Base-by-base conservation (phyloP, 441 rosid genomes). In the Brassica balearica region DNA sequence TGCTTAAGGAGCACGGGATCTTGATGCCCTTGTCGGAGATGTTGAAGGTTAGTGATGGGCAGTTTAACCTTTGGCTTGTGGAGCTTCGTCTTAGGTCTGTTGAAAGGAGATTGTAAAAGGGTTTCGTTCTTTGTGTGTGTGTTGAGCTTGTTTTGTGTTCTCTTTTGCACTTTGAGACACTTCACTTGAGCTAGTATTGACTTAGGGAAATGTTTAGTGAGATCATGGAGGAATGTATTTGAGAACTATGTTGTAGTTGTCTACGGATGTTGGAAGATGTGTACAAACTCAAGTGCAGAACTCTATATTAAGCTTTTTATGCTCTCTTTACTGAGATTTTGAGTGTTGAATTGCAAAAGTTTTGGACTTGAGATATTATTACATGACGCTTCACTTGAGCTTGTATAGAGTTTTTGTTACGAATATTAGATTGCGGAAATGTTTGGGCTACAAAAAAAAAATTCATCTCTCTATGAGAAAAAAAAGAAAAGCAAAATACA, bases 21-120 rank as follows among this genome's bases (percentile, higher is more conserved):
- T 72, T 76, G 77, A 79, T 95, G 81, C 91, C 96, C 0, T 75
- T 95, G 85, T 82, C 88, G 25, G 84, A 87, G 74, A 91, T 93
- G 98, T 80, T 92, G 86, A 89, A 73, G 86, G 84, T 88, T 71
- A 93, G 94, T 79, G 97, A 90, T 80, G 98, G 92, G 0, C 96
- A 89, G 77, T 92, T 95, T 81, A 81, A 70, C 9, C 80, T 77
- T 5, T 74, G 89, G 82, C 71, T 90, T 84, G 69, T 88, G 8
- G 94, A 95, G 68, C 79, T 89, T 80, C 83, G 82, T 74, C 82
- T 92, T 63, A 73, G 78, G 51, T 74, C 75, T 55, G 43, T 59
- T 62, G 84, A 82, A 36, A 74, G 75, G 76, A 76, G 80, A 38
- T 68, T 74, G 87, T 38, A 79, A 38, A 77, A 38, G n/a, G 75